Conservation (phyloP, 345 rosid species). For the Eucalyptus albens region DNA sequence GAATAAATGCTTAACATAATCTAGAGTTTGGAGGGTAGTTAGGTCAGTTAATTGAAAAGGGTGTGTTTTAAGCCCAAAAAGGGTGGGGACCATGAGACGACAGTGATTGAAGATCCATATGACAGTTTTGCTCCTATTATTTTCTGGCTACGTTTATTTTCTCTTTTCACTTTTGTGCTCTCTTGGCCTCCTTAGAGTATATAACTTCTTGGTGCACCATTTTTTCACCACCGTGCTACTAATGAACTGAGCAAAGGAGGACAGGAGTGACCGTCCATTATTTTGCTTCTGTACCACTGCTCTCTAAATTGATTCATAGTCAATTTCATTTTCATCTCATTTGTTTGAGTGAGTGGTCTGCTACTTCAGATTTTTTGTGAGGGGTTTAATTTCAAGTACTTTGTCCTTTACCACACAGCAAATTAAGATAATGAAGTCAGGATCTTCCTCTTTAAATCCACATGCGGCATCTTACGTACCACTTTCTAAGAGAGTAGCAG, state of each 20-base stretch:
- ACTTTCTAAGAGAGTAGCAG: constrained; percentile 40
- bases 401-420: not conserved
- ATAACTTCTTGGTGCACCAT: not conserved
- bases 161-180: not conserved
- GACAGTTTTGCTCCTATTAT: not conserved
- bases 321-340: not conserved
- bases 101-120: not conserved
- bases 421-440: constrained; percentile 39
- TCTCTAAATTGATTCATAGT: not conserved
- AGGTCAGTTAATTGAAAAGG: not conserved
- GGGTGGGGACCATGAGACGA: not conserved
- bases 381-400: not conserved
- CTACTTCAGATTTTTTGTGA: not conserved
- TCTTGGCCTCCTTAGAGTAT: not conserved
- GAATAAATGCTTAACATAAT: not conserved
- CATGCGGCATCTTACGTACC: constrained; percentile 72
- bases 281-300: not conserved
- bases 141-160: not conserved
- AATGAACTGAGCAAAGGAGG: not conserved
- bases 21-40: not conserved
- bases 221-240: not conserved
- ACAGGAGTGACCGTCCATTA: not conserved
- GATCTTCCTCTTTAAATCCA: constrained; percentile 62
- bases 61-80: not conserved
- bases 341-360: not conserved